These are phyloP conservation scores for Amoeboaphelidium protococcarum DNA, from an alignment of 371 early-diverging fungal species.

Conservation along the genomic window DNA sequence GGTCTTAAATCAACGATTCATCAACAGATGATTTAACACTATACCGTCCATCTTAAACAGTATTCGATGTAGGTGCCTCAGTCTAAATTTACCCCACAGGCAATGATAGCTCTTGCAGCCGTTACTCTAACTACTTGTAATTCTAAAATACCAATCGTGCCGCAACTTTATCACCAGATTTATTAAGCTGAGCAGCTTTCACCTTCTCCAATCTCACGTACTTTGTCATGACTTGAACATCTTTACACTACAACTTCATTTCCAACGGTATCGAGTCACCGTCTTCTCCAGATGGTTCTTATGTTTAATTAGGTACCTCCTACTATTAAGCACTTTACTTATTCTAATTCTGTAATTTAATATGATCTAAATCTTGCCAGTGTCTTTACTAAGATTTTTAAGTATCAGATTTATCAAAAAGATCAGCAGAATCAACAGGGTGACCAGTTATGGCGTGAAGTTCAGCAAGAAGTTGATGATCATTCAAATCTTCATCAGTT, in stretches of 20 bases:
- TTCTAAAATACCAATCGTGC: conserved; percentile 7
- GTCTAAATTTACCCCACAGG: background rate
- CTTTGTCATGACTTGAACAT: conserved; percentile 5
- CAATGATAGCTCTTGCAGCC: conserved; percentile 2
- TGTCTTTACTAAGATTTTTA: background rate
- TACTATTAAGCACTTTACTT: background rate
- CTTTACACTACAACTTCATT: conserved; percentile 4
- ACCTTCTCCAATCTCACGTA: conserved; percentile 11
- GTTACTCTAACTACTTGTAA: conserved; percentile 6
- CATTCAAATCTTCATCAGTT: conserved; percentile 19
- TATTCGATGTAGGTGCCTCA: background rate
- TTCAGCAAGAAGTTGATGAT: conserved; percentile 13
- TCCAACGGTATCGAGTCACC: conserved; percentile 5
- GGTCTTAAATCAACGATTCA: background rate
- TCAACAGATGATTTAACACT: background rate
- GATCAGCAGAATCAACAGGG: background rate
- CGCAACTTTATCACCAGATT: conserved; percentile 8
- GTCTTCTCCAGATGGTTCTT: background rate
- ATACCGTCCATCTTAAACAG: background rate
- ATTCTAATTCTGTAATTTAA: background rate
- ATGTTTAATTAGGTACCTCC: background rate
- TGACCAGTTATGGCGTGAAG: background rate
- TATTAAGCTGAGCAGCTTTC: conserved; percentile 8
- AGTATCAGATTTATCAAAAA: background rate
- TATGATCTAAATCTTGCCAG: background rate